Base-by-base conservation (phyloP, 768 basidiomycete genomes). In the Trametes gibbosa region DNA sequence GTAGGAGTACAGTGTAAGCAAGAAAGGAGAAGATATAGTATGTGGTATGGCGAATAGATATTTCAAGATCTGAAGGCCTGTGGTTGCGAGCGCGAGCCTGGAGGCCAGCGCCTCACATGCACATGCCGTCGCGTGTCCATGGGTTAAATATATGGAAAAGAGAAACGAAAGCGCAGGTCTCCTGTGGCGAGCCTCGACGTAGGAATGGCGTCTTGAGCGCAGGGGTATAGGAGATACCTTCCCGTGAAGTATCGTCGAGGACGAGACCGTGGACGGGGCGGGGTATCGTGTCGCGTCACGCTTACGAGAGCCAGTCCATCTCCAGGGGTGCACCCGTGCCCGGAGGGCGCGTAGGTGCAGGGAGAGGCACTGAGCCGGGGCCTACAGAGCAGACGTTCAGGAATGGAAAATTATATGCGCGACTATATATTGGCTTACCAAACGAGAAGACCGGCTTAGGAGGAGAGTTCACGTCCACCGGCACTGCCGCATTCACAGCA, bases 371-470 rank as follows among this genome's bases (percentile, higher is more conserved):
- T 4, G 43, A 46, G 13, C 27, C 43, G 21, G 43, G 53, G 32
- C 43, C 43, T 24, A 10, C 16, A 50, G 8, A n/a, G 27, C 17
- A 10, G 7, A 19, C 10, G n/a, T 35, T n/a, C n/a, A 37, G 39
- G 27, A 6, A 24, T 40, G 16, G 12, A 39, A 23, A 2, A 14
- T 10, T 10, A 32, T 10, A 16, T 14, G 48, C 2, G 27, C 2
- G 21, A 13, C 19, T 2, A 10, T 13, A 3, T 2, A 2, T 21
- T 23, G n/a, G 40, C 58, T 40, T 16, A 58, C 58, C 58, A 25
- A 47, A 58, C n/a, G 43, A 48, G 58, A 58, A 58, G 7, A 43
- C 50, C 3, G 21, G 27, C 23, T 50, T 16, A 3, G 57, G 57
- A 14, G 41, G 12, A n/a, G 35, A 16, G n/a, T 46, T 42, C 10